A percentile compares a stretch with the other conserved stretches of the same genome.
These are phyloP conservation scores for Mucor piriformis DNA, from an alignment of 371 early-diverging fungal genomes.

Conservation along the genomic window DNA sequence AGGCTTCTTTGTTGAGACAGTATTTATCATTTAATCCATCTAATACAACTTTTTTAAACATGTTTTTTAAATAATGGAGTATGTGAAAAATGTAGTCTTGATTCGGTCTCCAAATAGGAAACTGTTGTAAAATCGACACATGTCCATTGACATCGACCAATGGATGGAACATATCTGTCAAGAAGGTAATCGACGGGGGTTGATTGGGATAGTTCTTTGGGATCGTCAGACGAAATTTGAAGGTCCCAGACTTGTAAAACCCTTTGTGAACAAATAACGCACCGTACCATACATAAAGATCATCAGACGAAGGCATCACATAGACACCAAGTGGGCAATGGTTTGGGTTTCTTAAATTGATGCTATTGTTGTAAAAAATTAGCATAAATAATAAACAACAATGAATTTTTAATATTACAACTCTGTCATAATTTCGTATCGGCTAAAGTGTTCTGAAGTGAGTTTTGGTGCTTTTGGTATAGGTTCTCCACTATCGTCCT, in stretches of 20 bases:
- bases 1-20: conserved; percentile 77
- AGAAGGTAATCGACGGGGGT: conserved; percentile 87
- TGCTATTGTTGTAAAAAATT: conserved; percentile 57
- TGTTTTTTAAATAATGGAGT: conserved; percentile 81
- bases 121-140: conserved; percentile 74
- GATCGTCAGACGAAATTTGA: conserved; percentile 89
- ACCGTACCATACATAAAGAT: conserved; percentile 82
- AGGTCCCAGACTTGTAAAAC: conserved; percentile 90
- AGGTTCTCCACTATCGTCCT: conserved; percentile 22
- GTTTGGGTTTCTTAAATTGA: conserved; percentile 70
- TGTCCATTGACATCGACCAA: conserved; percentile 78
- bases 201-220: conserved; percentile 85
- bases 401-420: conserved; percentile 35
- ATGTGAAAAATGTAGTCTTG: conserved; percentile 84
- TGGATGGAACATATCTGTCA: conserved; percentile 95
- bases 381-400: conserved; percentile 1
- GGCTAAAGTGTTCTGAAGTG: conserved; percentile 34
- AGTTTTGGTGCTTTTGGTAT: conserved; percentile 19
- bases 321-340: conserved; percentile 85
- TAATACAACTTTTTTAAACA: conserved; percentile 80
- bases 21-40: conserved; percentile 69
- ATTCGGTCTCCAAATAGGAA: conserved; percentile 82
- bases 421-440: conserved; percentile 65
- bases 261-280: conserved; percentile 86
- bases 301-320: conserved; percentile 72